Evolutionary conservation across 108 stramenopile species (phyloP).

Genomic region (Schizochytrium sp.): DNA sequence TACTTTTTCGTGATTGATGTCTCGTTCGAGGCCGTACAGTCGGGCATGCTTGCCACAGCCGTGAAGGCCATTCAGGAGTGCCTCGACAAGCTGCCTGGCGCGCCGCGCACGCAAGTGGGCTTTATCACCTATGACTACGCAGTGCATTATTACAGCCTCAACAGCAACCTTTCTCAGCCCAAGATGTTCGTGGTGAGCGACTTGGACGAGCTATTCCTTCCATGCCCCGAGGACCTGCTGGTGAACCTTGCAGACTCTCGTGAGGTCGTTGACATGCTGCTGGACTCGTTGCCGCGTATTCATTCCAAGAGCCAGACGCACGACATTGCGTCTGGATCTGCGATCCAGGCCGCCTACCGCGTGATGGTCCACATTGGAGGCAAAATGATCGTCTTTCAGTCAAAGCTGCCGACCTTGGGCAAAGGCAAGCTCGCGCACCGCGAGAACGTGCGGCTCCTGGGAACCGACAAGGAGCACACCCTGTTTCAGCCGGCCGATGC

Average conservation of each 20-base stretch:
- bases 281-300: slow-evolving; percentile 86
- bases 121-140: slow-evolving; percentile 85
- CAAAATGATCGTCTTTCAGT: slow-evolving; percentile 86
- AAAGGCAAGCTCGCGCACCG: slow-evolving; percentile 74
- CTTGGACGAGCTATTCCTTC: slow-evolving; percentile 84
- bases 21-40: slow-evolving; percentile 65
- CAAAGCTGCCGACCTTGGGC: slow-evolving; percentile 76
- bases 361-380: slow-evolving; percentile 92
- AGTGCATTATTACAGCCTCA: slow-evolving; percentile 91
- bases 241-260: slow-evolving; percentile 83
- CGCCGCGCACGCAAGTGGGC: slow-evolving; percentile 73
- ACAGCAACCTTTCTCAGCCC: slow-evolving; percentile 63
- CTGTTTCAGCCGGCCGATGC: slow-evolving; percentile 65
- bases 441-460: slow-evolving; percentile 81
- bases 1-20: slow-evolving; percentile 96
- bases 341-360: slow-evolving; percentile 83
- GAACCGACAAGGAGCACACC: slow-evolving; percentile 79
- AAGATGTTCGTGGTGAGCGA: slow-evolving; percentile 92
- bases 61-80: slow-evolving; percentile 67
- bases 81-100: slow-evolving; percentile 79
- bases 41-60: slow-evolving; percentile 70
- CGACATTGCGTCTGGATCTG: slow-evolving; percentile 75
- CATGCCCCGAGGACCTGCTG: slow-evolving; percentile 81
- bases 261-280: slow-evolving; percentile 70
- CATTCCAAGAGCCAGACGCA: slow-evolving; percentile 58